phyloP scores from a whole-genome alignment of 495 filamentous ascomycete species.

The Apiosordaria backusii region DNA sequence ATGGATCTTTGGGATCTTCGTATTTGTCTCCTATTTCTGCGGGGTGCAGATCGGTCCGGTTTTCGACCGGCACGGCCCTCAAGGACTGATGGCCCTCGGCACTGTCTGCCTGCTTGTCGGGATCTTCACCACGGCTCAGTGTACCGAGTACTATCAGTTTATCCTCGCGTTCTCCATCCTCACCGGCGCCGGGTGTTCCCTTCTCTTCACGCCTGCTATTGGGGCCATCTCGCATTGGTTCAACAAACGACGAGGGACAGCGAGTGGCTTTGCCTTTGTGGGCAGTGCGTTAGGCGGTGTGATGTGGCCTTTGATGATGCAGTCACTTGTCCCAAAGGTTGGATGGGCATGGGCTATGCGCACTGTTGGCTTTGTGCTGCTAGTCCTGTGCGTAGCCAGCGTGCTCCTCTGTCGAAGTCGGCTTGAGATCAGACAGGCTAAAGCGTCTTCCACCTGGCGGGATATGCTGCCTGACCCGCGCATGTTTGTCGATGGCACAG shows the following conservation, averaged over 20 bases:
- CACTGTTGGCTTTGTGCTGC: background rate
- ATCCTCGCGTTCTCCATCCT: background rate
- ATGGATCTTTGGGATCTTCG: conserved; percentile 1
- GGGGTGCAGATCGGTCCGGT: conserved; percentile 1
- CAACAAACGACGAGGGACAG: conserved; percentile 2
- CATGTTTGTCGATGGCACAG: background rate
- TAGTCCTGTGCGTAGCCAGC: background rate
- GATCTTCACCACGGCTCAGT: background rate
- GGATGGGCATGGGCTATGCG: conserved; percentile 1
- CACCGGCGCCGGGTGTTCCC: background rate
- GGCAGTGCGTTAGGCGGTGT: background rate
- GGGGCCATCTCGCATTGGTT: conserved; percentile 2
- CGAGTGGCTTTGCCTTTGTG: conserved; percentile 1
- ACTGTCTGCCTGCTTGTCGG: background rate
- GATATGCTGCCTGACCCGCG: background rate
- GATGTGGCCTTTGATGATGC: conserved; percentile 5
- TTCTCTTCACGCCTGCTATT: conserved; percentile 1
- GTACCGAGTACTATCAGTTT: conserved; percentile 5
- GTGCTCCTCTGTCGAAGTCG: conserved; percentile 1
- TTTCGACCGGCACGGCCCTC: background rate
- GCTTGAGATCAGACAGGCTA: background rate
- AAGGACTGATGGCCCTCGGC: background rate
- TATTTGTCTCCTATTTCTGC: conserved; percentile 4
- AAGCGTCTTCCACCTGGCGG: background rate
- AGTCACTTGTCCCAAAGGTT: background rate